These are phyloP conservation scores for Eucalyptus fibrosa DNA, from an alignment of 345 rosid species.

Conservation along the genomic window DNA sequence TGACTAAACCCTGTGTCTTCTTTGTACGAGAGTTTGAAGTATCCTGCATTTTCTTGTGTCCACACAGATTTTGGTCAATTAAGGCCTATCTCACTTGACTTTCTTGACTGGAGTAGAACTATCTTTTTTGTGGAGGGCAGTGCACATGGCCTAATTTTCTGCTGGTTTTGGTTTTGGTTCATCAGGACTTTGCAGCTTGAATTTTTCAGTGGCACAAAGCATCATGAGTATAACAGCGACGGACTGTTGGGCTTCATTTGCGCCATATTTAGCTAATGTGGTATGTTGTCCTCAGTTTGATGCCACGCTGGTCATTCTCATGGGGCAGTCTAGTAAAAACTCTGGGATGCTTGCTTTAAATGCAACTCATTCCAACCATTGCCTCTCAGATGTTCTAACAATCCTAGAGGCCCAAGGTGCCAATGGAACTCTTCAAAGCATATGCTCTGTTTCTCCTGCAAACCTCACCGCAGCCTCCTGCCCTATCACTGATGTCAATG, in stretches of 20 bases:
- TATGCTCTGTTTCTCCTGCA: constrained; percentile 29
- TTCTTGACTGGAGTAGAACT: not conserved
- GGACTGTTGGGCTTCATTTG: constrained; percentile 40
- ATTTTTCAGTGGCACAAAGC: constrained; percentile 29
- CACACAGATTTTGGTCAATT: not conserved
- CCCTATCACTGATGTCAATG: constrained; percentile 24
- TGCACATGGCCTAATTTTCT: not conserved
- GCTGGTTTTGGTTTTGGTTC: not conserved
- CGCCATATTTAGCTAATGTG: constrained; percentile 44
- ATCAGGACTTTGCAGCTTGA: constrained; percentile 33
- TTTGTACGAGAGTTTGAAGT: not conserved
- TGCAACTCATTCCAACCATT: constrained; percentile 20
- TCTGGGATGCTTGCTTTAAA: constrained; percentile 31
- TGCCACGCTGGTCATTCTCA: constrained; percentile 37
- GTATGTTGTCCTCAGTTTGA: constrained; percentile 56
- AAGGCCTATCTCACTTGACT: not conserved
- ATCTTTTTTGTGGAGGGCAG: not conserved
- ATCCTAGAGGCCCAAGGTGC: constrained; percentile 47
- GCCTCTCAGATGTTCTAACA: constrained; percentile 43
- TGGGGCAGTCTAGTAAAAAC: constrained; percentile 37
- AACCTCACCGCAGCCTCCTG: constrained; percentile 43
- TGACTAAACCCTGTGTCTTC: not conserved
- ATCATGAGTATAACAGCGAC: constrained; percentile 28
- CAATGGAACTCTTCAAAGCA: constrained; percentile 6
- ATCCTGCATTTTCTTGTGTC: not conserved